These are phyloP conservation scores for Trichomonas vaginalis DNA, from an alignment of 208 protist genomes.

Conservation along the genomic window DNA sequence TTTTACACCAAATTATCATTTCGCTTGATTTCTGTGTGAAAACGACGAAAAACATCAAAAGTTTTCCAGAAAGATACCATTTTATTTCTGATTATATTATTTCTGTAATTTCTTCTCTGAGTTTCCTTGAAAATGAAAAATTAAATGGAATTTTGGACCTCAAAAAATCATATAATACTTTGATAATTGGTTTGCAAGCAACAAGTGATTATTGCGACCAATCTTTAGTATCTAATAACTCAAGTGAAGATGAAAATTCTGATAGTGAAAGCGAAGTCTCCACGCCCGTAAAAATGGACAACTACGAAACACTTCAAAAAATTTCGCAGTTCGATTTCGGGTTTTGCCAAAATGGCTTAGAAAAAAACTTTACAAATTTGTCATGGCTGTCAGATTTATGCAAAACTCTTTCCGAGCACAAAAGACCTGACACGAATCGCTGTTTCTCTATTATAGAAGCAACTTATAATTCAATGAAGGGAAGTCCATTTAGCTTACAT, in stretches of 20 bases:
- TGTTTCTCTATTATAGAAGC: not conserved
- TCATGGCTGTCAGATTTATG: not conserved
- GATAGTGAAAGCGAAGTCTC: not conserved
- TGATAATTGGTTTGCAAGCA: not conserved
- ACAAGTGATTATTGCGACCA: not conserved
- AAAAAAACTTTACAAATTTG: not conserved
- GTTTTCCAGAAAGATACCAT: not conserved
- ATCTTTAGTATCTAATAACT: not conserved
- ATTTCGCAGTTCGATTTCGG: not conserved
- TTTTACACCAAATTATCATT: not conserved
- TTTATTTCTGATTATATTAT: not conserved
- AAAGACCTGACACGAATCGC: not conserved
- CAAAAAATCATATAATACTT: not conserved
- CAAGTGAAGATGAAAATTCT: not conserved
- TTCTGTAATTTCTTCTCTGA: not conserved
- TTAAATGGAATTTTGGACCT: not conserved
- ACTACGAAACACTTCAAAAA: not conserved
- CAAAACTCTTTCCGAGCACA: not conserved
- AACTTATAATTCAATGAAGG: not conserved
- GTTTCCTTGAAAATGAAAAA: not conserved
- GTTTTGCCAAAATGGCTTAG: not conserved
- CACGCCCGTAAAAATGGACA: not conserved
- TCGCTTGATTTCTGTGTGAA: not conserved
- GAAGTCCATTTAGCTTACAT: not conserved
- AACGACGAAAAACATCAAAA: not conserved